phyloP scores from a whole-genome alignment of 768 basidiomycete genomes.

The Dendrothele bispora region DNA sequence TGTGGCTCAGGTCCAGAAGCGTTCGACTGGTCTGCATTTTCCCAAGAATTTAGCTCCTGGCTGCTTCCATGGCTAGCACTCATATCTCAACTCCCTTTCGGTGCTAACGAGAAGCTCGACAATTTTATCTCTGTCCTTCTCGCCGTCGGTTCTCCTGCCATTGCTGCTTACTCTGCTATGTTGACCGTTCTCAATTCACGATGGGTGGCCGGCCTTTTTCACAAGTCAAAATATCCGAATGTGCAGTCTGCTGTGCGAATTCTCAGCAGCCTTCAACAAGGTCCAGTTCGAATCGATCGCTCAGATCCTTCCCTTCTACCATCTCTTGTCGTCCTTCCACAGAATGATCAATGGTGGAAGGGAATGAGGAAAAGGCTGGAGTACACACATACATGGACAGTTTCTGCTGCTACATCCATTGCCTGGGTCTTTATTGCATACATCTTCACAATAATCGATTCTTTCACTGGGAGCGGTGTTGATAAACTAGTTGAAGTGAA shows the following conservation, averaged over 20 bases:
- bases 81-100: slow-evolving; percentile 51
- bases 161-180: slow-evolving; percentile 45
- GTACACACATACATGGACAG: slow-evolving; percentile 37
- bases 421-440: slow-evolving; percentile 47
- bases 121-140: slow-evolving; percentile 43
- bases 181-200: slow-evolving; percentile 43
- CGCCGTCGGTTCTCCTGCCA: slow-evolving; percentile 42
- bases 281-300: slow-evolving; percentile 31
- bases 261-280: slow-evolving; percentile 42
- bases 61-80: slow-evolving; percentile 49
- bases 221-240: slow-evolving; percentile 29
- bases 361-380: slow-evolving; percentile 31
- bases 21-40: slow-evolving; percentile 29
- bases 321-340: slow-evolving; percentile 40
- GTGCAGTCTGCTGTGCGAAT: slow-evolving; percentile 27
- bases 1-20: slow-evolving; percentile 3
- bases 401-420: slow-evolving; percentile 38
- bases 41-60: slow-evolving; percentile 43
- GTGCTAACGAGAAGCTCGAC: slow-evolving; percentile 35
- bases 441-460: slow-evolving; percentile 36
- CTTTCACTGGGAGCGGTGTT: slow-evolving; percentile 25
- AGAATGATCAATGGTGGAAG: slow-evolving; percentile 44
- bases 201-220: slow-evolving; percentile 37
- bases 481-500: slow-evolving; percentile 19
- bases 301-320: slow-evolving; percentile 29